These are phyloP conservation scores for Saxophila tyrrhenica DNA, from an alignment of 495 filamentous ascomycete genomes.

Conservation along the genomic window DNA sequence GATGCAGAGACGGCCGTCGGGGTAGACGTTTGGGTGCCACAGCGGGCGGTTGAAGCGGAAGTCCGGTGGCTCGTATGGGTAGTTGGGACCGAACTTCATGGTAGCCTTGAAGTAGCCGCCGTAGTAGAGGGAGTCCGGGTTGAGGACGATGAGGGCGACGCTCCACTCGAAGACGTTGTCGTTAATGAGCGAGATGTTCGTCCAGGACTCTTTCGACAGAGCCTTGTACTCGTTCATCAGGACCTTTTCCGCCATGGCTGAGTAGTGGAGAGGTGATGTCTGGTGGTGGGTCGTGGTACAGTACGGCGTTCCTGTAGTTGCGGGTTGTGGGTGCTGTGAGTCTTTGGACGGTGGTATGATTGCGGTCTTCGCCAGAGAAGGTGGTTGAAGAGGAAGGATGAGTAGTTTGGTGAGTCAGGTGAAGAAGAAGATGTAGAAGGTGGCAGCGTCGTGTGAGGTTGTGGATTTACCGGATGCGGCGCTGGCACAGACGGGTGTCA, in stretches of 20 bases:
- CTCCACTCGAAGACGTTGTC: constrained; percentile 77
- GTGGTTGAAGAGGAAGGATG: no score
- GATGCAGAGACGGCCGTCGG: constrained; percentile 84
- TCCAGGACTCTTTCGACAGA: constrained; percentile 81
- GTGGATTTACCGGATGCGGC: no score
- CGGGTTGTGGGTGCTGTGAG: background rate
- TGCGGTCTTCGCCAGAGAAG: no score
- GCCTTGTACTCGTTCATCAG: constrained; percentile 83
- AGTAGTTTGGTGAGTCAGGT: no score
- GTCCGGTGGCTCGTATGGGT: constrained; percentile 73
- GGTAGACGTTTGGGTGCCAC: constrained; percentile 89
- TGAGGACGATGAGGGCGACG: constrained; percentile 81
- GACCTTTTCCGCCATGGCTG: constrained; percentile 54
- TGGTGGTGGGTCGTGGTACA: background rate
- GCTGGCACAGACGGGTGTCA: no score
- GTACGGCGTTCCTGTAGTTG: background rate
- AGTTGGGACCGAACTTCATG: constrained; percentile 81
- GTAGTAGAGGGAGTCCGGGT: constrained; percentile 80
- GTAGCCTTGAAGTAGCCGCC: constrained; percentile 84
- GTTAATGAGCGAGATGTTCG: constrained; percentile 64
- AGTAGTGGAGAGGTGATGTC: no score
- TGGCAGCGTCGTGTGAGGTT: no score
- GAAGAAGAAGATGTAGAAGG: no score
- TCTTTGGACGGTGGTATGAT: background rate
- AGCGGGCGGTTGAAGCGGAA: constrained; percentile 77